Percentiles rank a stretch among this genome's conserved stretches.
phyloP scores from a whole-genome alignment of 2,329 filamentous ascomycete genomes.

The Blumeriella jaapii region DNA sequence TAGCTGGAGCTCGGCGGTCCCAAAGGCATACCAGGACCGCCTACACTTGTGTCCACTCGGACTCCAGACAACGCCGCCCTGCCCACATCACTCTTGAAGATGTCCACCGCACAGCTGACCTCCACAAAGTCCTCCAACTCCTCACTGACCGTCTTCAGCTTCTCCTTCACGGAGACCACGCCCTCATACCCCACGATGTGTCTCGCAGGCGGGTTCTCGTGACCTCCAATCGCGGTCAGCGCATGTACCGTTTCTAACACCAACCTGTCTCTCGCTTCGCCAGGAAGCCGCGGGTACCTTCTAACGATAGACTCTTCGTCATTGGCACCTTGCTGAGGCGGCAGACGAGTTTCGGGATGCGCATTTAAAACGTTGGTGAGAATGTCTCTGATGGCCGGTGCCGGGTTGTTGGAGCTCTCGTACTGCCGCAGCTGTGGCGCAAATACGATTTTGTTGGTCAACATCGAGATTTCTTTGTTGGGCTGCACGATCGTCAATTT shows the following conservation, averaged over 20 bases:
- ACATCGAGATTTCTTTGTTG: conserved; percentile 78
- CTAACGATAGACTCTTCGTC: conserved; percentile 35
- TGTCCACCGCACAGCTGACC: conserved; percentile 45
- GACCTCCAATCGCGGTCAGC: conserved; percentile 81
- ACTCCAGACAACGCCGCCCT: conserved; percentile 18
- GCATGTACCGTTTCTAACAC: conserved; percentile 87
- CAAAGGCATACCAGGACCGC: background rate
- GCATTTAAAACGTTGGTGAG: conserved; percentile 68
- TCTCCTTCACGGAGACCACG: conserved; percentile 81
- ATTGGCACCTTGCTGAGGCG: conserved; percentile 17
- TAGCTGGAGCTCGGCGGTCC: conserved; percentile 1
- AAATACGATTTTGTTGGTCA: conserved; percentile 79
- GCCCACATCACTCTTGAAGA: conserved; percentile 25
- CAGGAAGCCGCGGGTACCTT: conserved; percentile 64
- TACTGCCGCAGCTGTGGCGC: conserved; percentile 66
- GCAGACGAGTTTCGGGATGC: conserved; percentile 50
- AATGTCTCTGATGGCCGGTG: conserved; percentile 74
- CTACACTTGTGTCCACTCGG: conserved; percentile 10
- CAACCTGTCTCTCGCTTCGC: conserved; percentile 56
- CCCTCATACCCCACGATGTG: conserved; percentile 92
- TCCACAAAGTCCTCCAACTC: conserved; percentile 95
- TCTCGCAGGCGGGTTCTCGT: conserved; percentile 87
- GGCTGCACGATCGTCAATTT: conserved; percentile 94
- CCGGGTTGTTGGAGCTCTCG: conserved; percentile 57
- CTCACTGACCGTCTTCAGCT: conserved; percentile 90